Percentiles rank a stretch among this genome's conserved stretches.
Evolutionary conservation across 2,329 filamentous ascomycete genomes (phyloP).

Genomic region (Rhexocercosporidium sp.): DNA sequence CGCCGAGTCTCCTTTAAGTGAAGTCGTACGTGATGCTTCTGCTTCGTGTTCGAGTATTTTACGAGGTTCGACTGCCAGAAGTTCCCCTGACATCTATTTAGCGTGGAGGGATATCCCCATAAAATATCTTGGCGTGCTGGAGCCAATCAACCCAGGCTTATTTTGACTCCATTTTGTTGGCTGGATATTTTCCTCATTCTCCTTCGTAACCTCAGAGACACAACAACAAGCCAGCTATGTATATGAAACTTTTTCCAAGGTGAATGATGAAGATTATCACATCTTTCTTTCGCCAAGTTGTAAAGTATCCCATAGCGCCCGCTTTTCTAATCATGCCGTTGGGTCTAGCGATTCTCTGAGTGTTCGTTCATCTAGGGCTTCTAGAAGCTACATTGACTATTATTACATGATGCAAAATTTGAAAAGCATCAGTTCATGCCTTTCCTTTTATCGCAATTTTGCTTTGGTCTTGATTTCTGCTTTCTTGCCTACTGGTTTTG

Average conservation of each 20-base stretch:
- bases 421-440: too few relatives aligned
- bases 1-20: constrained; percentile 5
- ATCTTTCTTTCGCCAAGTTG: too few relatives aligned
- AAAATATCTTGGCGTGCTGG: not conserved
- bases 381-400: too few relatives aligned
- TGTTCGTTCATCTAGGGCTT: too few relatives aligned
- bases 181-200: not conserved
- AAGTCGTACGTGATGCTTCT: constrained; percentile 1
- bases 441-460: too few relatives aligned
- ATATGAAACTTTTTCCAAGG: not conserved
- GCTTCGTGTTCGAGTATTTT: not conserved
- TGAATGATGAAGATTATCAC: too few relatives aligned
- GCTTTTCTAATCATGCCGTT: too few relatives aligned
- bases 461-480: too few relatives aligned
- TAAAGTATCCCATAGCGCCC: too few relatives aligned
- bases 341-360: too few relatives aligned
- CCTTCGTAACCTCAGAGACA: not conserved
- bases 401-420: too few relatives aligned
- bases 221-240: not conserved
- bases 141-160: constrained; percentile 14
- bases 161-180: not conserved
- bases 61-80: not conserved
- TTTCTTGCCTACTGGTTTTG: too few relatives aligned
- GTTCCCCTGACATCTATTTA: constrained; percentile 13
- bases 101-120: not conserved